Percentiles rank a stretch among this genome's conserved stretches.
Conservation (phyloP, 2,329 filamentous ascomycete species). For the Sporothrix pseudoabietina region DNA sequence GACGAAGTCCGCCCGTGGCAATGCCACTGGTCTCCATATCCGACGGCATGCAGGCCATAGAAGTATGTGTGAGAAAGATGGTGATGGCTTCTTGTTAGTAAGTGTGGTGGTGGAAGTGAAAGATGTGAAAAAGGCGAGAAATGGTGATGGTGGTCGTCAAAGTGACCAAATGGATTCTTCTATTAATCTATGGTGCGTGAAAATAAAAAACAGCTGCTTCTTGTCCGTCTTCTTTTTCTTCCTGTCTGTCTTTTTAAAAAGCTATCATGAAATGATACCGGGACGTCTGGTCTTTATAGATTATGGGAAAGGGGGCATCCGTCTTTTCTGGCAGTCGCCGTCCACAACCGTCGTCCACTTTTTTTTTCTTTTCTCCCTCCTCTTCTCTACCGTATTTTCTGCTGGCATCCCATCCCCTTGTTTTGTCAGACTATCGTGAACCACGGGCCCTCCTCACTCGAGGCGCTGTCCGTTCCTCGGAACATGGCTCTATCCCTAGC, state of each 20-base stretch:
- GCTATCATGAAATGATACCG: not conserved
- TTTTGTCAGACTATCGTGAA: conserved; percentile 20
- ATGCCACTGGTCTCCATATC: not conserved
- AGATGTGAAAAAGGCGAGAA: not conserved
- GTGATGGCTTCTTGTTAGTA: conserved; percentile 18
- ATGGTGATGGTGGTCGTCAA: conserved; percentile 16
- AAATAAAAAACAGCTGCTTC: conserved; percentile 8
- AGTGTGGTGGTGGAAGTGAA: not conserved
- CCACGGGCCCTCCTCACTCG: not conserved
- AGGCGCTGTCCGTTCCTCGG: conserved; percentile 23
- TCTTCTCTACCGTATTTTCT: not conserved
- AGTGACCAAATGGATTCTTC: not conserved
- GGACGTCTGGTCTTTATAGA: conserved; percentile 8
- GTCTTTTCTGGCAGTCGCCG: not conserved
- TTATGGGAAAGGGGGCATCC: not conserved
- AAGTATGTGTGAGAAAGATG: not conserved
- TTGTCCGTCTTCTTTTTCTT: not conserved
- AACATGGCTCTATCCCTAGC: not conserved
- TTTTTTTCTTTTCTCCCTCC: not conserved
- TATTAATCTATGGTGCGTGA: conserved; percentile 15
- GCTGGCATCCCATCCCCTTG: not conserved
- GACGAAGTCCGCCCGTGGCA: not conserved
- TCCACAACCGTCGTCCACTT: not conserved
- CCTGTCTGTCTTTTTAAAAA: not conserved
- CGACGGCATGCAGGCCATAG: not conserved